Evolutionary conservation across 2,329 filamentous ascomycete species (phyloP).

Genomic region (Fusarium proliferatum): DNA sequence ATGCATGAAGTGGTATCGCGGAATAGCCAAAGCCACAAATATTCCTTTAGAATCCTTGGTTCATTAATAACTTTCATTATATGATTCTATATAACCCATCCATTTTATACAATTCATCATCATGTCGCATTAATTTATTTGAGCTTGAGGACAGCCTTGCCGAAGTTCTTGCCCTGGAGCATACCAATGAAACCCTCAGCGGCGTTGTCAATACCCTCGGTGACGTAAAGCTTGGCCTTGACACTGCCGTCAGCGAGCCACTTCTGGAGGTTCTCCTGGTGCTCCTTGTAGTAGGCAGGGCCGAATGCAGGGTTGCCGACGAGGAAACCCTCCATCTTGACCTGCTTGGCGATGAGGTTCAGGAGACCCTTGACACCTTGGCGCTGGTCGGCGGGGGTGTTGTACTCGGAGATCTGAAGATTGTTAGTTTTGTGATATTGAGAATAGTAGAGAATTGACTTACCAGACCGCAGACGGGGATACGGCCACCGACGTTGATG

Average conservation of each 20-base stretch:
- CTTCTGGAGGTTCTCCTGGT: constrained; percentile 78
- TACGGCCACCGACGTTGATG: constrained; percentile 72
- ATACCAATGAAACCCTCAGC: constrained; percentile 79
- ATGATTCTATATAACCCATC: not conserved
- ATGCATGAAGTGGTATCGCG: too few relatives aligned
- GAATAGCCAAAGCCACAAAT: fast-evolving
- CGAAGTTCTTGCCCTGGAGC: constrained; percentile 83
- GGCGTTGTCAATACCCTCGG: constrained; percentile 82
- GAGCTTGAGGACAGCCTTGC: constrained; percentile 84
- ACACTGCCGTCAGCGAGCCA: constrained; percentile 82
- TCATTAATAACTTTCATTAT: constrained; percentile 4
- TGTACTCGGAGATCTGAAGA: constrained; percentile 70
- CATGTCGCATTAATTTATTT: constrained; percentile 20
- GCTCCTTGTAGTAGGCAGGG: constrained; percentile 73
- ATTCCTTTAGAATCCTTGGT: fast-evolving
- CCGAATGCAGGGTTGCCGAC: constrained; percentile 74
- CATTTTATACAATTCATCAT: constrained; percentile 18
- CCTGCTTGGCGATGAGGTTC: constrained; percentile 72
- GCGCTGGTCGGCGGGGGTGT: constrained; percentile 62
- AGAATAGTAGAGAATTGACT: constrained; percentile 20
- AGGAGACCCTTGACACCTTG: constrained; percentile 76
- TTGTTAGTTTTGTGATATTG: not conserved
- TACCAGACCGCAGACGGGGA: constrained; percentile 73
- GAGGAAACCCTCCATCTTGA: constrained; percentile 82
- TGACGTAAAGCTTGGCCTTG: constrained; percentile 75